phyloP scores from a whole-genome alignment of 495 filamentous ascomycete genomes.

The Neurospora intermedia region DNA sequence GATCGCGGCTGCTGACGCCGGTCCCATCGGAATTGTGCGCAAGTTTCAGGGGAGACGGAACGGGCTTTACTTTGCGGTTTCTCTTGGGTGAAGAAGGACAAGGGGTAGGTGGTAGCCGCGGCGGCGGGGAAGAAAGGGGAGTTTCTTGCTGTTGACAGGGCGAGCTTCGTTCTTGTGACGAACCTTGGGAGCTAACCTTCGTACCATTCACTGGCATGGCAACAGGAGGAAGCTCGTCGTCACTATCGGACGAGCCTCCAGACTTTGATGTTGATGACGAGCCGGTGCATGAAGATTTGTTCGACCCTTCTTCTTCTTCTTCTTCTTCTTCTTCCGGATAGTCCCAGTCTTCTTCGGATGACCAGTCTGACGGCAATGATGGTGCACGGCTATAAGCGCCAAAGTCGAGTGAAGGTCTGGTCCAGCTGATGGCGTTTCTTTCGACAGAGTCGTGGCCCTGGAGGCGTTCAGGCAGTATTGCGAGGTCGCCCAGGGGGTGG shows the following conservation, averaged over 20 bases:
- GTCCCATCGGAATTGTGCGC: not conserved
- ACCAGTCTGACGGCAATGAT: not conserved
- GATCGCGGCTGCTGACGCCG: not conserved
- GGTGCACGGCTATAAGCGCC: not conserved
- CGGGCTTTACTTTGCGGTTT: not conserved
- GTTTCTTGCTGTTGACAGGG: not conserved
- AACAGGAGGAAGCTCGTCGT: not conserved
- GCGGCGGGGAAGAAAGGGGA: not conserved
- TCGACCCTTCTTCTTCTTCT: not conserved
- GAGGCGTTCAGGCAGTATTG: not conserved
- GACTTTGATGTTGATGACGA: not conserved
- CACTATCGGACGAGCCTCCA: not conserved
- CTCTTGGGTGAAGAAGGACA: not conserved
- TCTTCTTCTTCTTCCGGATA: not conserved
- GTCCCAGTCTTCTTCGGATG: not conserved
- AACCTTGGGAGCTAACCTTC: not conserved
- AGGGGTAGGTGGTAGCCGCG: not conserved
- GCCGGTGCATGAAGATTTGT: not conserved
- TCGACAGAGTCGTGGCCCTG: not conserved
- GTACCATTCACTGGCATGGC: not conserved
- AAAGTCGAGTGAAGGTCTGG: not conserved
- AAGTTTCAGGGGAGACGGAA: not conserved
- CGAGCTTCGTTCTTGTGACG: not conserved
- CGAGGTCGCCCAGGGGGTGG: not conserved
- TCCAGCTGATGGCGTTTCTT: not conserved